phyloP scores from a whole-genome alignment of 1,284 basidiomycete species.

The Sphagnurus paluster region DNA sequence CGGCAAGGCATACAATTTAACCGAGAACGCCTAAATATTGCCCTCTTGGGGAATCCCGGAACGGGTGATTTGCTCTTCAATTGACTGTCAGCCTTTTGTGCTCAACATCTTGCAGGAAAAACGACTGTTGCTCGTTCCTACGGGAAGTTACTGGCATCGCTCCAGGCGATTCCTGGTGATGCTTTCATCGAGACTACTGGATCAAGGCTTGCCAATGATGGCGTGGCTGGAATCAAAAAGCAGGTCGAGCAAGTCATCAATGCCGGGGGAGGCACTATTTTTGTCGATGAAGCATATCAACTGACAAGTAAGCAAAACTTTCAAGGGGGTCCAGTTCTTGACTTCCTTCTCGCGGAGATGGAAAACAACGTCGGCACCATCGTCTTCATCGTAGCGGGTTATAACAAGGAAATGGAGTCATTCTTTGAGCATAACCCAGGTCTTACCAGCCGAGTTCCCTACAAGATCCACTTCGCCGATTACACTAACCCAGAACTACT shows the following conservation, averaged over 20 bases:
- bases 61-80: constrained; percentile 44
- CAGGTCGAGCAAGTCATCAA: constrained; percentile 46
- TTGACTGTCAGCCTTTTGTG: background rate
- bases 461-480: constrained; percentile 58
- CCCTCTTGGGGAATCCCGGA: constrained; percentile 63
- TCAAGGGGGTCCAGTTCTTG: constrained; percentile 55
- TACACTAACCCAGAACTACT: constrained; percentile 35
- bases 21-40: constrained; percentile 53
- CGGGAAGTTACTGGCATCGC: constrained; percentile 56
- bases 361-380: constrained; percentile 63
- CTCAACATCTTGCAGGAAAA: constrained; percentile 42
- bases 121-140: constrained; percentile 68
- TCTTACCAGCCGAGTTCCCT: constrained; percentile 60
- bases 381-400: constrained; percentile 72
- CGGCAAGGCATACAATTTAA: constrained; percentile 48
- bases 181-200: constrained; percentile 64
- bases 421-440: constrained; percentile 77
- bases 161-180: constrained; percentile 52
- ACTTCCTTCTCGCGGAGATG: constrained; percentile 71
- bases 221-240: constrained; percentile 51
- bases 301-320: constrained; percentile 46
- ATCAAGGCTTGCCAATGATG: constrained; percentile 55
- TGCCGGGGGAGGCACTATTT: constrained; percentile 61
- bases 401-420: constrained; percentile 68
- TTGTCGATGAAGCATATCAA: constrained; percentile 71